Evolutionary conservation across 768 basidiomycete genomes (phyloP), one percentile per base, ranked within the genome.

Genomic region (Amanita exitialis): DNA sequence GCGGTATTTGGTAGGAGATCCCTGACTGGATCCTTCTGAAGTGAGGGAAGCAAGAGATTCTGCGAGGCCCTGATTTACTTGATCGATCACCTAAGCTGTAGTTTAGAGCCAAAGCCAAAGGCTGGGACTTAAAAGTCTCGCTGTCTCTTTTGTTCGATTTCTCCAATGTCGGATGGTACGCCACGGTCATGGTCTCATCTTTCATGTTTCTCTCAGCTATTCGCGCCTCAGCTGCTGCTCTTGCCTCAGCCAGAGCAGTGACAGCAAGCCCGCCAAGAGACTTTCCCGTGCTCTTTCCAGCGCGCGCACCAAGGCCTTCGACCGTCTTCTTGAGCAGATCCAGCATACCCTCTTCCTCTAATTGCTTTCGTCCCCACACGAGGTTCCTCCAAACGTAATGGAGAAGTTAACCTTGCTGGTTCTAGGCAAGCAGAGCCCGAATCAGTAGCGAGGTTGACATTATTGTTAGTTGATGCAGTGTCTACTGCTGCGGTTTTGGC

Each of bases 261-360:
- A 75, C 77, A 18, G 76, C 75, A 38, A 65, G 68, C 9, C 75
- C 75, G 45, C 82, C 82, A 7, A 84, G 60, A 34, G 86, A 84
- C 59, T 81, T 86, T 47, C 76, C 74, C 61, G 73, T 68, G 46
- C 75, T 74, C 59, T 80, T 86, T 27, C 75, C 75, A 41, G 72
- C 59, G 3, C 76, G 77, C 15, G 78, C 70, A 15, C 83, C 82
- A 25, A 84, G 68, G 13, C 74, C 82, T 61, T 85, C 80, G 0
- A 89, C 78, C 1, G 80, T 86, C 59, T 77, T 80, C 67, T 85
- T 90, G 45, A 90, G 70, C 15, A 75, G 69, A 57, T 79, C 77
- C 38, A 90, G 71, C 55, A 84, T 75, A 18, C 75, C 83, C 25
- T 71, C 73, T 27, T 46, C 52, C 21, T 18, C 52, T 10, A 47